Evolutionary conservation across 768 basidiomycete genomes (phyloP).

Genomic region (Kwoniella shandongensis): DNA sequence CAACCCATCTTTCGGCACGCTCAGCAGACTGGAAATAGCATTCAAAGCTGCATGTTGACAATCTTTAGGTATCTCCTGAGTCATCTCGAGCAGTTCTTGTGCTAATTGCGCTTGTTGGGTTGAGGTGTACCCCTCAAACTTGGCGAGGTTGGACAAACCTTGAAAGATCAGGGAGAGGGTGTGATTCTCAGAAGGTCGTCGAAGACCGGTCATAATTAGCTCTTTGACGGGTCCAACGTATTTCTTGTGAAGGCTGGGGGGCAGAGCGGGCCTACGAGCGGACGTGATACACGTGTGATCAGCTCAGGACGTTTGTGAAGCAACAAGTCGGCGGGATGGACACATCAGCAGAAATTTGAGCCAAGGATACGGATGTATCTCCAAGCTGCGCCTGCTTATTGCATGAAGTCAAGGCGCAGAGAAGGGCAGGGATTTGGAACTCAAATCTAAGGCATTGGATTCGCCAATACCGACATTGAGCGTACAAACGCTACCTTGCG

Average conservation of each 20-base stretch:
- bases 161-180: conserved; percentile 40
- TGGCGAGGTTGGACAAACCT: conserved; percentile 43
- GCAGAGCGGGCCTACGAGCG: conserved; percentile 38
- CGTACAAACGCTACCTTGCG: neutral
- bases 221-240: conserved; percentile 43
- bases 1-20: conserved; percentile 33
- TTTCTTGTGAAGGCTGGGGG: conserved; percentile 37
- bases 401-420: too few relatives aligned
- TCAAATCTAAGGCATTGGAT: too few relatives aligned
- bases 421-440: too few relatives aligned
- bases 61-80: conserved; percentile 44
- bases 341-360: too few relatives aligned
- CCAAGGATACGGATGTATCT: too few relatives aligned
- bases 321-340: too few relatives aligned
- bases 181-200: conserved; percentile 24
- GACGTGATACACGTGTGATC: too few relatives aligned
- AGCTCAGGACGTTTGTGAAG: too few relatives aligned
- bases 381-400: too few relatives aligned
- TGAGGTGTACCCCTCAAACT: conserved; percentile 34
- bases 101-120: conserved; percentile 32
- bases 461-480: too few relatives aligned
- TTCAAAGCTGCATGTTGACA: conserved; percentile 45
- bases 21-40: conserved; percentile 37
- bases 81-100: conserved; percentile 41
- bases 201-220: conserved; percentile 40